Conservation (phyloP, 1,139 yeast species). For the Debaryomyces sp. region DNA sequence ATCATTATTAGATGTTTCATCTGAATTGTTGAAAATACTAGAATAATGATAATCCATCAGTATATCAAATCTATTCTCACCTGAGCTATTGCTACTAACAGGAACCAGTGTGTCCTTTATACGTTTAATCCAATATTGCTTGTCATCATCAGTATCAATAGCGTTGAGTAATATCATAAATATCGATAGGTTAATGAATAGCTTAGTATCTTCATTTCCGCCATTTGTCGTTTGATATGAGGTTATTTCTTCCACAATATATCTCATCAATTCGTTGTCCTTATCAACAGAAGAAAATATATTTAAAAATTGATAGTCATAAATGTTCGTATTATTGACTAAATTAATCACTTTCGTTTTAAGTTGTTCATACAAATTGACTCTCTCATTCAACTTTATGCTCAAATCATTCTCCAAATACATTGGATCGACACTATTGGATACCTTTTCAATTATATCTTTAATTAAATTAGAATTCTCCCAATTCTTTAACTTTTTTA, state of each 20-base stretch:
- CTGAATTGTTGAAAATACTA: constrained; percentile 20
- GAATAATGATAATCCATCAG: constrained; percentile 22
- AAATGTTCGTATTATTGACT: constrained; percentile 7
- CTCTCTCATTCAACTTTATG: not conserved
- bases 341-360: constrained; percentile 10
- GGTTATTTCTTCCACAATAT: constrained; percentile 21
- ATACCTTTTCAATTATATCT: constrained; percentile 19
- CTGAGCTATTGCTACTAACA: not conserved
- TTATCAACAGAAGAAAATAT: constrained; percentile 8
- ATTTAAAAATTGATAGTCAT: constrained; percentile 9
- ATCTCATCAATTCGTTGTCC: constrained; percentile 15
- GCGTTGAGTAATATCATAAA: constrained; percentile 24
- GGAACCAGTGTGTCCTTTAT: constrained; percentile 6
- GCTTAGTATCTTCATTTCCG: constrained; percentile 29
- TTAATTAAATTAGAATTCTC: constrained; percentile 17
- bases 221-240: constrained; percentile 21
- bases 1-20: constrained; percentile 13
- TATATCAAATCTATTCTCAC: constrained; percentile 11
- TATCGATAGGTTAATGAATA: constrained; percentile 29
- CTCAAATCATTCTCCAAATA: not conserved
- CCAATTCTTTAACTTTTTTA: constrained; percentile 19
- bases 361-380: constrained; percentile 10
- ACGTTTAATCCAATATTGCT: constrained; percentile 27
- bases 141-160: constrained; percentile 21
- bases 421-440: constrained; percentile 15